Conservation (phyloP, 2,329 filamentous ascomycete genomes). For the Leptographium lundbergii region DNA sequence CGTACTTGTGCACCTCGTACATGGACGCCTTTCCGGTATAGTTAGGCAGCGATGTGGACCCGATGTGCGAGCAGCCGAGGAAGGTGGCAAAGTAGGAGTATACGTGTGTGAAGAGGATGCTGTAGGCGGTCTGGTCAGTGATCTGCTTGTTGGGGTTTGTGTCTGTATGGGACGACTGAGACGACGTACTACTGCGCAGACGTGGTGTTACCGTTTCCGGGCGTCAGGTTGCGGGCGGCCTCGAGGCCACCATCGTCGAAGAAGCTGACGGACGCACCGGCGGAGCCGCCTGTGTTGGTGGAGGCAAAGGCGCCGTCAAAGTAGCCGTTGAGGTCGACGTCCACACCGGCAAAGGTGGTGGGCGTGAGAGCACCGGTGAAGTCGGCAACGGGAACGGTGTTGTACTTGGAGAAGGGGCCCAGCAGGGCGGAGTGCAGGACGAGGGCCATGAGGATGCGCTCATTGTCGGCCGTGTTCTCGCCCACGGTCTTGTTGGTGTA, state of each 20-base stretch:
- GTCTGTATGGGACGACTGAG: no score
- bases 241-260: constrained; percentile 6
- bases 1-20: constrained; percentile 8
- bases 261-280: constrained; percentile 4
- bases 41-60: background rate
- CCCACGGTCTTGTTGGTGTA: constrained; percentile 6
- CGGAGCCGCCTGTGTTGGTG: constrained; percentile 1
- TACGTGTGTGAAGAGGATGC: constrained; percentile 7
- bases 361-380: constrained; percentile 4
- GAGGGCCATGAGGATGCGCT: constrained; percentile 6
- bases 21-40: constrained; percentile 7
- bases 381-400: constrained; percentile 1
- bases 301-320: constrained; percentile 5
- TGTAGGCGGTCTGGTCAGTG: background rate
- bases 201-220: constrained; percentile 4
- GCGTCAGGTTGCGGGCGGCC: background rate
- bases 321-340: constrained; percentile 7
- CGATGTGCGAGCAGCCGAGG: constrained; percentile 5
- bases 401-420: constrained; percentile 8
- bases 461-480: constrained; percentile 1
- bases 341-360: constrained; percentile 4
- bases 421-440: constrained; percentile 7
- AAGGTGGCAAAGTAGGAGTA: constrained; percentile 7
- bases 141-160: no score
- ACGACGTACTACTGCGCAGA: constrained; percentile 5